Conservation (phyloP, 192 early-diverging fungal genomes). For the Umbelopsis sp. region DNA sequence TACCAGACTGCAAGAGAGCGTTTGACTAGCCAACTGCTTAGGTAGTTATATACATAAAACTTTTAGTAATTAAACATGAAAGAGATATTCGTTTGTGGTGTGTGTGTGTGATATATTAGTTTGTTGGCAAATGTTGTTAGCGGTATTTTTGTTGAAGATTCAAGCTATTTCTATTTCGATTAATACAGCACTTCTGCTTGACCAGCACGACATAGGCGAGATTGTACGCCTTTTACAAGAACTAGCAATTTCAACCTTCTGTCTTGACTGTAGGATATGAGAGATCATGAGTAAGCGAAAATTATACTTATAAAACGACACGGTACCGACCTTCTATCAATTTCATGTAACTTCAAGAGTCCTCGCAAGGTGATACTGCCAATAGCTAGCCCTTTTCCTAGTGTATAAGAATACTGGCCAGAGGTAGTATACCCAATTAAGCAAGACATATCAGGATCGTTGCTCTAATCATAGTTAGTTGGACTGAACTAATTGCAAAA, state of each 20-base stretch:
- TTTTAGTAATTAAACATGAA: constrained; percentile 10
- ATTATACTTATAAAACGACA: neutral
- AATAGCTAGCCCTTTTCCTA: constrained; percentile 65
- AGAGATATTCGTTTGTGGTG: neutral
- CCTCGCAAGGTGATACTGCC: constrained; percentile 61
- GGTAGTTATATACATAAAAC: constrained; percentile 41
- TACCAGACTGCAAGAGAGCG: constrained; percentile 80
- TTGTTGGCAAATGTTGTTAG: neutral
- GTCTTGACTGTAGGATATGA: constrained; percentile 11
- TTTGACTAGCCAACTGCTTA: constrained; percentile 65
- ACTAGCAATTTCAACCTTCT: constrained; percentile 25
- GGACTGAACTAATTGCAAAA: neutral
- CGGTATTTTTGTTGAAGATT: neutral
- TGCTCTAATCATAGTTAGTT: neutral
- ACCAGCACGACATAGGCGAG: neutral
- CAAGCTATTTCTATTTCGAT: neutral
- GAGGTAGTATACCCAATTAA: constrained; percentile 75
- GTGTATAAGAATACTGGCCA: constrained; percentile 65
- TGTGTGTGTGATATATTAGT: neutral
- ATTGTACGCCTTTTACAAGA: constrained; percentile 19
- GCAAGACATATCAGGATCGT: constrained; percentile 41
- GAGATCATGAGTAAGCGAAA: neutral
- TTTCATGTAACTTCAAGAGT: constrained; percentile 43
- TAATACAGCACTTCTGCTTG: constrained; percentile 6
- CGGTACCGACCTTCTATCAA: constrained; percentile 31